Conservation (phyloP, 2,329 filamentous ascomycete species). For the Fusarium decemcellulare region DNA sequence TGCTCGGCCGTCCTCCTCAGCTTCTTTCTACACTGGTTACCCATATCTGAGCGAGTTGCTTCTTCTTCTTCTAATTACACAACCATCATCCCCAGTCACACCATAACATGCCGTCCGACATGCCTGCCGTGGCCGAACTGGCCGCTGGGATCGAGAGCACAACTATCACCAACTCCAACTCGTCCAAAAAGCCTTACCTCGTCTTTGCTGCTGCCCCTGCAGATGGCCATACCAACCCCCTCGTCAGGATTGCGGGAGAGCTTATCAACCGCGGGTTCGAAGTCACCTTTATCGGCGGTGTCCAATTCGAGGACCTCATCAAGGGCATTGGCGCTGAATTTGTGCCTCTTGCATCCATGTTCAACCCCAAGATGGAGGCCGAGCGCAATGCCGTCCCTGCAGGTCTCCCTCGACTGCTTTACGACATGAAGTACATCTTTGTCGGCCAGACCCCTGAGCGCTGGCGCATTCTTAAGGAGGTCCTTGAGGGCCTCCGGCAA, state of each 20-base stretch:
- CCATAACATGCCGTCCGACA: constrained; percentile 4
- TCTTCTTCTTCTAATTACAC: background rate
- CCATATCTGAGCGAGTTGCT: background rate
- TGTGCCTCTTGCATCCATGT: constrained; percentile 34
- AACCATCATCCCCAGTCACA: background rate
- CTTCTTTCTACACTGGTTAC: background rate
- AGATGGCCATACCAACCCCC: constrained; percentile 50
- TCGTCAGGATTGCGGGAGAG: constrained; percentile 53
- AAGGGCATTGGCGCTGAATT: constrained; percentile 56
- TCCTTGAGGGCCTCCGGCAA: constrained; percentile 52
- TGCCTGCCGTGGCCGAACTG: constrained; percentile 8
- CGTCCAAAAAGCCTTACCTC: constrained; percentile 46
- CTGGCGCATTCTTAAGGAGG: constrained; percentile 50
- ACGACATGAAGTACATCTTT: constrained; percentile 46
- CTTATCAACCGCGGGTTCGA: constrained; percentile 57
- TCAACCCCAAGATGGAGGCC: constrained; percentile 37
- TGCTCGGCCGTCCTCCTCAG: background rate
- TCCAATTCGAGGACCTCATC: constrained; percentile 52
- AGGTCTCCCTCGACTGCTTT: constrained; percentile 48
- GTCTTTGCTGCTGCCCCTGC: constrained; percentile 47
- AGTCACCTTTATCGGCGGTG: constrained; percentile 58
- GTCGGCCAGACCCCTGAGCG: constrained; percentile 49
- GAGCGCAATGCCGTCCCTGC: constrained; percentile 31
- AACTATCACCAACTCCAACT: background rate
- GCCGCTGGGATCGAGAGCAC: constrained; percentile 17